These are phyloP conservation scores for Spiraea crenata DNA, from an alignment of 331 rosid genomes.

Conservation along the genomic window DNA sequence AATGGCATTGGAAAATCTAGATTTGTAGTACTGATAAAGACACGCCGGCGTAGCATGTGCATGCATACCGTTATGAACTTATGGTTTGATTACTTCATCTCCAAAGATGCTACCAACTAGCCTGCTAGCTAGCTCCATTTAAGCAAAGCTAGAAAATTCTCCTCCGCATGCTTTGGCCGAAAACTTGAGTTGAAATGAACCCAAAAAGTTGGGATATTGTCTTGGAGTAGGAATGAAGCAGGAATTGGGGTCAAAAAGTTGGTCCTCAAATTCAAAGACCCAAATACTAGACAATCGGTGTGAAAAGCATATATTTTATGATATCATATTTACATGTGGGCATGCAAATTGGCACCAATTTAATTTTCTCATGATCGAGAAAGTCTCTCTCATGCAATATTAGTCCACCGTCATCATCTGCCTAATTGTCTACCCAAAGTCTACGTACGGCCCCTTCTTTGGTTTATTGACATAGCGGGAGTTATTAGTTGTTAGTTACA, in stretches of 20 bases:
- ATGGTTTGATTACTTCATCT: constrained; percentile 12
- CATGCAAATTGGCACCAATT: neutral
- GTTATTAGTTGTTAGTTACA: too few species aligned
- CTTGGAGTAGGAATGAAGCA: neutral
- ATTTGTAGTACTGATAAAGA: neutral
- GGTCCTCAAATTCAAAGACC: constrained; percentile 1
- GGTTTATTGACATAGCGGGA: too few species aligned
- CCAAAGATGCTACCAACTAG: neutral
- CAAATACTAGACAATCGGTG: constrained; percentile 11
- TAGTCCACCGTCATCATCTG: constrained; percentile 16
- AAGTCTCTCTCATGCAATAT: neutral
- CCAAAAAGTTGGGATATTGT: neutral
- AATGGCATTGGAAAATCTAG: constrained; percentile 10
- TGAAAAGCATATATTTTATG: neutral
- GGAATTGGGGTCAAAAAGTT: neutral
- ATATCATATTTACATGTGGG: too few species aligned
- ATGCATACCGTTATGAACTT: neutral
- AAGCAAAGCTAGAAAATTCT: neutral
- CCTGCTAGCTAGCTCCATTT: too few species aligned
- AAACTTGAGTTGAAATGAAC: neutral
- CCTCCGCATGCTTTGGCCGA: neutral
- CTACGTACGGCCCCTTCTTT: neutral
- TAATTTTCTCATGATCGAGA: neutral
- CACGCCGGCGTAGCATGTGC: neutral
- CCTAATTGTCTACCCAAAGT: constrained; percentile 18